Conservation (phyloP, 768 basidiomycete genomes). For the Cytidiella melzeri region DNA sequence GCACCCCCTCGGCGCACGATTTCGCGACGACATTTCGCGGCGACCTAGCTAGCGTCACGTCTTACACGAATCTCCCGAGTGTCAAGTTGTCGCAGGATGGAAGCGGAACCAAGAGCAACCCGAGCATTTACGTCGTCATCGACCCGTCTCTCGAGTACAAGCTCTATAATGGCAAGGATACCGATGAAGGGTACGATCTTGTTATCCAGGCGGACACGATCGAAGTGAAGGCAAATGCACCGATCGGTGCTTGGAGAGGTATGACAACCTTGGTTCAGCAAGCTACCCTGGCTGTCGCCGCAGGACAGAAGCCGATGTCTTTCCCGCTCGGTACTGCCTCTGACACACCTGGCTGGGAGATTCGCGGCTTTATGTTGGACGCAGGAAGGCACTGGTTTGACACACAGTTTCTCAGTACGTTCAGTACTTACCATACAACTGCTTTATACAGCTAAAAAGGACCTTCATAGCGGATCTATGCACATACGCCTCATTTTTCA, state of each 20-base stretch:
- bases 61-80: slow-evolving; percentile 21
- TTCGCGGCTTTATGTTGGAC: too few species aligned
- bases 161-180: slow-evolving; percentile 31
- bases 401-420: slow-evolving; percentile 37
- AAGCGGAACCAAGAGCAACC: neutral
- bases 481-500: slow-evolving; percentile 40
- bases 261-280: slow-evolving; percentile 39
- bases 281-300: slow-evolving; percentile 23
- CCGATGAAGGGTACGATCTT: slow-evolving; percentile 36
- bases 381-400: too few species aligned
- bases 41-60: slow-evolving; percentile 28
- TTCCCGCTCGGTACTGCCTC: slow-evolving; percentile 30
- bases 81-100: slow-evolving; percentile 13
- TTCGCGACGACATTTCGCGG: slow-evolving; percentile 33
- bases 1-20: slow-evolving; percentile 27
- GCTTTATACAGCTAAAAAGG: too few species aligned
- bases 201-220: slow-evolving; percentile 24
- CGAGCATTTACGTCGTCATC: slow-evolving; percentile 30
- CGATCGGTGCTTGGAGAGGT: slow-evolving; percentile 40
- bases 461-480: slow-evolving; percentile 37
- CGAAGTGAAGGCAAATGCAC: slow-evolving; percentile 26
- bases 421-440: slow-evolving; percentile 1
- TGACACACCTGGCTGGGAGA: too few species aligned
- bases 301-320: slow-evolving; percentile 10
- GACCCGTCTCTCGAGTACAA: slow-evolving; percentile 20